phyloP scores from a whole-genome alignment of 176 grass and related monocot genomes.

The bread wheat (Triticum aestivum) region DNA sequence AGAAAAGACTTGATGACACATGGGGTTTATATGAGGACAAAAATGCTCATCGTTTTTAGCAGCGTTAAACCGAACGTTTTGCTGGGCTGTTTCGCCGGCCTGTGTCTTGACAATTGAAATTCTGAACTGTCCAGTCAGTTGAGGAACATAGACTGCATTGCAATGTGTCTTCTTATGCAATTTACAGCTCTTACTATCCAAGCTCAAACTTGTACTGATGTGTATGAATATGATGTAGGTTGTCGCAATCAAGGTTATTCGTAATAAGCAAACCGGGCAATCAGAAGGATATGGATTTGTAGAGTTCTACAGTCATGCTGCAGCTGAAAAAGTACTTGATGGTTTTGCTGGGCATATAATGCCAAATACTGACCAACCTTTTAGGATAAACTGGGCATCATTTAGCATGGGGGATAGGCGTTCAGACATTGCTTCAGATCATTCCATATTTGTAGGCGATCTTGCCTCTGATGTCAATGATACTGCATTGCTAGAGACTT shows the following conservation, averaged over 20 bases:
- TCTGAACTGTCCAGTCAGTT: neutral
- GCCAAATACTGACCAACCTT: conserved; percentile 94
- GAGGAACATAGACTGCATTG: neutral
- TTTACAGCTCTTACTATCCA: conserved; percentile 1
- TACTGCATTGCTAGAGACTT: conserved; percentile 67
- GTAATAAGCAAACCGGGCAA: conserved; percentile 84
- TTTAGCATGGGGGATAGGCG: conserved; percentile 96
- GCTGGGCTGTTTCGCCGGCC: neutral
- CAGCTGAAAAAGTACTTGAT: conserved; percentile 86
- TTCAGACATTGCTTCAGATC: conserved; percentile 73
- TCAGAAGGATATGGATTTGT: conserved; percentile 99
- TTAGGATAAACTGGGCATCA: conserved; percentile 97
- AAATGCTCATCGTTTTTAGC: neutral
- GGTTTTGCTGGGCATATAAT: conserved; percentile 84
- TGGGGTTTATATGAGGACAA: neutral
- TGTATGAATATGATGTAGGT: conserved; percentile 32
- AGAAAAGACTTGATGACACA: neutral
- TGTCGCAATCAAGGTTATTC: conserved; percentile 82
- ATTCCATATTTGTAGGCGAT: conserved; percentile 98
- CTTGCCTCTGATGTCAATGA: conserved; percentile 95
- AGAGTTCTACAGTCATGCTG: conserved; percentile 80
- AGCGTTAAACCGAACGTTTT: too few species aligned
- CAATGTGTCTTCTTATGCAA: neutral
- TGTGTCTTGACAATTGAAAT: neutral
- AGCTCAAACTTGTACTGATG: conserved; percentile 1